Evolutionary conservation across 441 rosid genomes (phyloP), one percentile per base, ranked within the genome.

Genomic region (Euphorbia corollata): DNA sequence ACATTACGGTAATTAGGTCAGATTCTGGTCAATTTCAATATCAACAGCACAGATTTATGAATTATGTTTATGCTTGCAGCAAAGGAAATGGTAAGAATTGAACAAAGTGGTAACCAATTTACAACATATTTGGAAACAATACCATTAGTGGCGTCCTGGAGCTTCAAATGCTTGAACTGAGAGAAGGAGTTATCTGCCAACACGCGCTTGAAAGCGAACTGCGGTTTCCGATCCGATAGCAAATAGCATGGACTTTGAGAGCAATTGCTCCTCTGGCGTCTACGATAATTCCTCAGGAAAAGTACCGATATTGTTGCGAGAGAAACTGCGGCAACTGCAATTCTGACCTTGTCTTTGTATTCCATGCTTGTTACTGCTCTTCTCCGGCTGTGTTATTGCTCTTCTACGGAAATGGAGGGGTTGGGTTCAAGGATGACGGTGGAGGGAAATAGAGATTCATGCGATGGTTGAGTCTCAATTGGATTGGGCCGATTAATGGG

Each of bases 131-230:
- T 50, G 59, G 34, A 69, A 48, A 63, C 22, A 10, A 67, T 18
- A 90, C 91, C 87, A 36, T 51, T 23, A 58, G 67, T 18, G 61
- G 47, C 59, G 65, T 13, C 64, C 71, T 39, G 63, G 68, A 59
- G 72, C 66, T 84, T 83, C 58, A 83, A 81, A 75, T 84, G 94
- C 79, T 84, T 90, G 83, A 87, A 93, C 32, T 73, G 83, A 73
- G 91, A 84, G 65, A 79, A 89, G 11, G 95, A 87, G 74, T 93
- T 93, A 70, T 93, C 98, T 0, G 96, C 90, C 50, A 89, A 81
- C 68, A 87, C 81, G 38, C 91, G 87, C 80, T 87, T 88, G 84
- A 90, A 93, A 27, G 73, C 38, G 61, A 73, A 67, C 80, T 93
- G 98, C 0, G 92, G 95, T 79, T 86, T 90, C 19, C 57, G 73